phyloP scores from a whole-genome alignment of 31 red algal genomes.

The Bonnemaisonia californica region DNA sequence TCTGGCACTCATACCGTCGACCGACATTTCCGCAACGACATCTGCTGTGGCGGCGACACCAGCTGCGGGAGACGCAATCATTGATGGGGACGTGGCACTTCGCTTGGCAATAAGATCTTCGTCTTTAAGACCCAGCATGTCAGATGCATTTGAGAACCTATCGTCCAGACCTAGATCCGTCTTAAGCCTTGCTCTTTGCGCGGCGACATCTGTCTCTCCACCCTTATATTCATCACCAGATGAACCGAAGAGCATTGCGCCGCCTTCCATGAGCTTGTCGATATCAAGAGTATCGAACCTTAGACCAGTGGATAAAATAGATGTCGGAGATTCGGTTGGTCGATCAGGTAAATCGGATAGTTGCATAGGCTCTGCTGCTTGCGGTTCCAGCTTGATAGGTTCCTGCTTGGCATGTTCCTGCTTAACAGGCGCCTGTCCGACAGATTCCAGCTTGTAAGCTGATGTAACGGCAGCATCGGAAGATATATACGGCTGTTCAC shows the following conservation, averaged over 20 bases:
- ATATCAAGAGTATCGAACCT: conserved; percentile 60
- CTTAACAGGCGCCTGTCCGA: neutral
- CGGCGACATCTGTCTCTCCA: conserved; percentile 54
- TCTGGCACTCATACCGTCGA: conserved; percentile 44
- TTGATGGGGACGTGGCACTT: neutral
- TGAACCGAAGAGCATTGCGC: conserved; percentile 81
- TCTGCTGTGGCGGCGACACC: conserved; percentile 33
- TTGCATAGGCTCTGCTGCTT: neutral
- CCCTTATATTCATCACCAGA: conserved; percentile 79
- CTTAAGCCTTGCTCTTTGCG: conserved; percentile 69
- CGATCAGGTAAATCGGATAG: neutral
- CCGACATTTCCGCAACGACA: conserved; percentile 57
- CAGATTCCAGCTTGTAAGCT: neutral
- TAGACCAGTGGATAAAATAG: conserved; percentile 35
- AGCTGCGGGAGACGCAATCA: neutral
- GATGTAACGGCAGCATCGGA: neutral
- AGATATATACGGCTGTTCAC: neutral
- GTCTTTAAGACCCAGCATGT: conserved; percentile 71
- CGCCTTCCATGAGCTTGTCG: conserved; percentile 53
- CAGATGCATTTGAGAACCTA: conserved; percentile 19
- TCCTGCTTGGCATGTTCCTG: too few species aligned
- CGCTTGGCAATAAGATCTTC: conserved; percentile 47
- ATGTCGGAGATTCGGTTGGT: neutral
- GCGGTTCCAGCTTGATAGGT: neutral
- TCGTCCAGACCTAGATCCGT: conserved; percentile 77